Conservation (phyloP, 352 stramenopile genomes). For the Phytophthora foliorum region DNA sequence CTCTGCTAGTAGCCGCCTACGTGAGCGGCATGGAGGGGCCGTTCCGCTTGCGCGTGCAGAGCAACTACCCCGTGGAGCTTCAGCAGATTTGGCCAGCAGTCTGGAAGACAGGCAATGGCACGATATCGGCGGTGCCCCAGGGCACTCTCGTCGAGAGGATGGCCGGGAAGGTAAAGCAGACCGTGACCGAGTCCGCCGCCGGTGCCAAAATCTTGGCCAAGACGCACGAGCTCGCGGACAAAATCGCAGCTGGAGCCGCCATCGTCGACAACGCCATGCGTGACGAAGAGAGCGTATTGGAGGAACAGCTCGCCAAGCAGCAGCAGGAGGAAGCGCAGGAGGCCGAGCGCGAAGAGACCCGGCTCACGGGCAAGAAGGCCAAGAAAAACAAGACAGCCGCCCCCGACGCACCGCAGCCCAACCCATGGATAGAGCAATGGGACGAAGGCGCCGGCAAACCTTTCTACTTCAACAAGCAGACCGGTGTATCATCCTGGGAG, state of each 20-base stretch:
- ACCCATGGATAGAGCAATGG: conserved; percentile 83
- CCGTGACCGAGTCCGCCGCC: conserved; percentile 64
- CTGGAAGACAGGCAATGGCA: conserved; percentile 67
- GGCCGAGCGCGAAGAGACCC: conserved; percentile 15
- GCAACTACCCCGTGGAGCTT: conserved; percentile 84
- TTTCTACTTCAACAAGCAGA: conserved; percentile 93
- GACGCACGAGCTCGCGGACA: conserved; percentile 74
- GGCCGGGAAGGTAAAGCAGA: conserved; percentile 71
- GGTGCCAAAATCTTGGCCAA: conserved; percentile 72
- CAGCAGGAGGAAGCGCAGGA: conserved; percentile 51
- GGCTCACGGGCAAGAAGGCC: conserved; percentile 39
- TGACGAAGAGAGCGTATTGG: conserved; percentile 68
- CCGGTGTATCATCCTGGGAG: conserved; percentile 82
- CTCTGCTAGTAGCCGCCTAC: conserved; percentile 90
- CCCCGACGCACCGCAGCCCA: conserved; percentile 28
- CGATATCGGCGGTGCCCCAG: conserved; percentile 41
- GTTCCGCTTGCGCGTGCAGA: conserved; percentile 89
- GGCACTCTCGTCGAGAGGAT: conserved; percentile 68
- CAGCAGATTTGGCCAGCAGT: conserved; percentile 84
- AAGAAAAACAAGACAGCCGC: conserved; percentile 29
- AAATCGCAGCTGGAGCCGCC: conserved; percentile 69
- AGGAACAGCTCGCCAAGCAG: conserved; percentile 68
- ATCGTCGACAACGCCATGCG: conserved; percentile 76
- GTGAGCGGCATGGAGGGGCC: conserved; percentile 91
- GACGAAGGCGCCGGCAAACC: conserved; percentile 78